Percentiles rank a stretch among this genome's conserved stretches.
Evolutionary conservation across 139 green algal genomes (phyloP).

Genomic region (Asterochloris sp.): DNA sequence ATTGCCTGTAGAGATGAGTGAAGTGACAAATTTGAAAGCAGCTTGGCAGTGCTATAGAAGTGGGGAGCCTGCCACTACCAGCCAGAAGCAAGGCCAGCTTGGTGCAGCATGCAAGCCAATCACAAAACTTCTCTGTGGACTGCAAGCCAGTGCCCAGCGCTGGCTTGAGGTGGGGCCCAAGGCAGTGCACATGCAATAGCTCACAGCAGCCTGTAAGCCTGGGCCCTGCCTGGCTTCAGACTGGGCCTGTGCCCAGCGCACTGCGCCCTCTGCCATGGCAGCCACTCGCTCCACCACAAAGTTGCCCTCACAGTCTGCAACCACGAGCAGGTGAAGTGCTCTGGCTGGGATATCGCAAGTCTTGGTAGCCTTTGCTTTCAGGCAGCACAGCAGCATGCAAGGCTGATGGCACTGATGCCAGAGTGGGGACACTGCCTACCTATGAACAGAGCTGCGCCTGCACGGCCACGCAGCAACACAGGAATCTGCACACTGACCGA

Average conservation of each 20-base stretch:
- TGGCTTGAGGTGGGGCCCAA: not conserved
- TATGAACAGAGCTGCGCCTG: conserved; percentile 75
- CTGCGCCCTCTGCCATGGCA: conserved; percentile 71
- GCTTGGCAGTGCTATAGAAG: no score
- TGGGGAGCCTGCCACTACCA: no score
- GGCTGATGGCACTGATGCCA: not conserved
- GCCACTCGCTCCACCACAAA: conserved; percentile 79
- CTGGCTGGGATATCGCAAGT: not conserved
- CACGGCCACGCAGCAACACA: conserved; percentile 46
- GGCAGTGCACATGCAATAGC: not conserved
- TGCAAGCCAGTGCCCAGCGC: no score
- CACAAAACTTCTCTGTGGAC: no score
- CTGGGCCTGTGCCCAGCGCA: conserved; percentile 39
- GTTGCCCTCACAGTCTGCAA: conserved; percentile 83
- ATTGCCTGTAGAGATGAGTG: no score
- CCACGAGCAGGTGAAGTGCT: no score
- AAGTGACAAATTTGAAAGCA: no score
- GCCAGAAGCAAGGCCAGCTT: no score
- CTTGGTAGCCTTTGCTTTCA: not conserved
- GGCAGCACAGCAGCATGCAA: not conserved
- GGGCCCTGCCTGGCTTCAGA: conserved; percentile 8
- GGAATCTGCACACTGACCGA: conserved; percentile 73
- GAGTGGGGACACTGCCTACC: conserved; percentile 32
- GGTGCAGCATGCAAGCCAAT: no score
- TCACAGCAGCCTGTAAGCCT: conserved; percentile 16